Evolutionary conservation across 208 protist species (phyloP).

Genomic region (Borovskyia barvae): DNA sequence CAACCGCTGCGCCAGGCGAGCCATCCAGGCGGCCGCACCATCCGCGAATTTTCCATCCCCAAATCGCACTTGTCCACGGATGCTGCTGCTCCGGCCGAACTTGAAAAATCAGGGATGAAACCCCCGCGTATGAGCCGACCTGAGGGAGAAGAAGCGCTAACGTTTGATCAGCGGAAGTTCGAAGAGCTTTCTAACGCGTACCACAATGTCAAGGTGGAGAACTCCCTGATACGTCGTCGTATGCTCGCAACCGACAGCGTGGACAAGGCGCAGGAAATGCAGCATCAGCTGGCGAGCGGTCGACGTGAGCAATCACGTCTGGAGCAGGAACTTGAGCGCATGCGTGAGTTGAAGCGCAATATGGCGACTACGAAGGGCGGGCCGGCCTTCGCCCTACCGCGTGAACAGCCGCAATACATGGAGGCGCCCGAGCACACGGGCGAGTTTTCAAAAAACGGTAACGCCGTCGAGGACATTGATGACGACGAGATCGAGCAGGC

Average conservation of each 20-base stretch:
- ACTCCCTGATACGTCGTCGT: slow-evolving; percentile 74
- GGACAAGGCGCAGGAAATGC: slow-evolving; percentile 59
- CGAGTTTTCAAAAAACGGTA: slow-evolving; percentile 43
- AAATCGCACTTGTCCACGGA: too few relatives aligned
- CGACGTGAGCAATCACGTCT: slow-evolving; percentile 57
- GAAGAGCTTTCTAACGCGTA: slow-evolving; percentile 73
- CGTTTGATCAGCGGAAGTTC: slow-evolving; percentile 49
- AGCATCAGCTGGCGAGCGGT: slow-evolving; percentile 46
- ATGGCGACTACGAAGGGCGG: neutral
- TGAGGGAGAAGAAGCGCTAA: slow-evolving; percentile 15
- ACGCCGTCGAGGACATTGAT: slow-evolving; percentile 36
- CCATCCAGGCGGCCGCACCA: slow-evolving; percentile 52
- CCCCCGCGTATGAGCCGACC: neutral
- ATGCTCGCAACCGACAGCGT: slow-evolving; percentile 68
- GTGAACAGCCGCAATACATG: slow-evolving; percentile 29
- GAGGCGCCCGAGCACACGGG: slow-evolving; percentile 41
- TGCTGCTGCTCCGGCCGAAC: neutral
- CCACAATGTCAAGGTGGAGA: slow-evolving; percentile 85
- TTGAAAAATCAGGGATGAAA: neutral
- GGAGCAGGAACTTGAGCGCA: slow-evolving; percentile 55
- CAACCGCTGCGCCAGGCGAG: slow-evolving; percentile 63
- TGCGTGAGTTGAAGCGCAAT: slow-evolving; percentile 39
- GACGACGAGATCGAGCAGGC: slow-evolving; percentile 45
- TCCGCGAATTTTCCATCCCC: slow-evolving; percentile 80
- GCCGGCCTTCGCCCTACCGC: slow-evolving; percentile 19